Conservation (phyloP, 2,329 filamentous ascomycete genomes). For the Aspergillus hiratsukae region DNA sequence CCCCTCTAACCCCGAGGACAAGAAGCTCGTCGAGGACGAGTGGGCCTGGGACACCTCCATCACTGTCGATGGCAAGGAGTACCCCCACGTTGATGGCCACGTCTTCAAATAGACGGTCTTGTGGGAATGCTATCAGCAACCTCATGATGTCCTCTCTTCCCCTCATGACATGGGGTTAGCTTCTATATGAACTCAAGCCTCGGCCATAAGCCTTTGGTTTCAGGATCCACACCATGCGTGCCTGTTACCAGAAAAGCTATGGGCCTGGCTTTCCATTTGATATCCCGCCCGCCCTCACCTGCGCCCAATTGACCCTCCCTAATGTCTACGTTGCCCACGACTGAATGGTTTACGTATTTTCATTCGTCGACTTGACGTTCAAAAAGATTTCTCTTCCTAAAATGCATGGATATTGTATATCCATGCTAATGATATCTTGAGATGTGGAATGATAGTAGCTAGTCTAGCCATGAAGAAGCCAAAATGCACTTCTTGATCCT, state of each 20-base stretch:
- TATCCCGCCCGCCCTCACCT: neutral
- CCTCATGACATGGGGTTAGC: conserved; percentile 1
- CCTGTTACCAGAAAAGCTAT: neutral
- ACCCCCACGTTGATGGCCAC: conserved; percentile 86
- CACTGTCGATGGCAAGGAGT: conserved; percentile 77
- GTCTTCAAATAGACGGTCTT: conserved; percentile 84
- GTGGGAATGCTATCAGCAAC: conserved; percentile 11
- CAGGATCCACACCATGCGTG: neutral
- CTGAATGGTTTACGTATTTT: conserved; percentile 17
- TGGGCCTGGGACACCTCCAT: conserved; percentile 92
- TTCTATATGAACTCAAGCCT: conserved; percentile 8
- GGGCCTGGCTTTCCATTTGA: neutral
- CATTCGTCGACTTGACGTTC: conserved; percentile 9
- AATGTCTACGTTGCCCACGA: conserved; percentile 15
- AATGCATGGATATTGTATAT: conserved; percentile 4
- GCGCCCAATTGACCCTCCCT: neutral
- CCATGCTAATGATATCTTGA: conserved; percentile 15
- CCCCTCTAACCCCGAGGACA: conserved; percentile 77
- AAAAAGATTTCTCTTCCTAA: conserved; percentile 9
- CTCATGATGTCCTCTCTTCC: conserved; percentile 15
- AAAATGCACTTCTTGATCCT: neutral
- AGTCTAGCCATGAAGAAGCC: conserved; percentile 7
- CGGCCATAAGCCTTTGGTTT: neutral
- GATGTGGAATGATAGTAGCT: conserved; percentile 15
- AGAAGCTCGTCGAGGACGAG: conserved; percentile 75